Base-by-base conservation (phyloP, 495 filamentous ascomycete species). In the Talaromyces nanjingensis region DNA sequence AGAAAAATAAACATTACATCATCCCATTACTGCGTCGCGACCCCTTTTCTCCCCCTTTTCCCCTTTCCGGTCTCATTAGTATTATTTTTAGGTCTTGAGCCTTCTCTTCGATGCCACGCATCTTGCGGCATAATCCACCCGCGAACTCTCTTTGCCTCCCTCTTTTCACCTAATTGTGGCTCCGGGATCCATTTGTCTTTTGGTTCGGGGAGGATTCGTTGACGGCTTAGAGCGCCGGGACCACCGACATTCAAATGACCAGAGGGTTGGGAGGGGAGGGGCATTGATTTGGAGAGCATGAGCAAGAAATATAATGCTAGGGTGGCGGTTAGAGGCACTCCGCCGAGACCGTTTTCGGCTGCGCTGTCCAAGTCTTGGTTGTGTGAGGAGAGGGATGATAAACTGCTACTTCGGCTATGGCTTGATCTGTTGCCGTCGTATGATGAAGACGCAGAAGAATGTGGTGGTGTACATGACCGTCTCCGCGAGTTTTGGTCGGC, bases 91-190 rank as follows among this genome's bases (percentile, higher is more conserved):
- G 59, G 45, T 22, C 64, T 20, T 0, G 73, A 75, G 7, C 78
- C 79, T 69, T 88, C 83, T 29, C 80, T 76, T 42, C 83, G 76
- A 70, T 83, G 80, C 76, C 84, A 81, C 52, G 83, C 74, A 76
- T 96, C 91, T 65, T 89, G 87, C 22, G 92, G 92, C 78, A 83
- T 86, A 1, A 96, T 85, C 91, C 92, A 97, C 0, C 92, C 92
- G 18, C 92, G 77, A 6, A 85, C 80, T 52, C 90, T 78, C 79
- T 93, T 96, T 58, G 91, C 91, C 76, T 90, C 88, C 22, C 92
- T 79, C 79, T 86, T 89, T 83, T 97, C 92, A 4, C 87, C 85
- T 65, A 89, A 79, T 68, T 92, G 88, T 42, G 89, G 88, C 78
- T 88, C 87, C 9, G 91, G 91, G 71, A 97, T 94, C 92, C 92